Evolutionary conservation across 805 yeast species (phyloP).

Genomic region (Zygosaccharomyces siamensis): DNA sequence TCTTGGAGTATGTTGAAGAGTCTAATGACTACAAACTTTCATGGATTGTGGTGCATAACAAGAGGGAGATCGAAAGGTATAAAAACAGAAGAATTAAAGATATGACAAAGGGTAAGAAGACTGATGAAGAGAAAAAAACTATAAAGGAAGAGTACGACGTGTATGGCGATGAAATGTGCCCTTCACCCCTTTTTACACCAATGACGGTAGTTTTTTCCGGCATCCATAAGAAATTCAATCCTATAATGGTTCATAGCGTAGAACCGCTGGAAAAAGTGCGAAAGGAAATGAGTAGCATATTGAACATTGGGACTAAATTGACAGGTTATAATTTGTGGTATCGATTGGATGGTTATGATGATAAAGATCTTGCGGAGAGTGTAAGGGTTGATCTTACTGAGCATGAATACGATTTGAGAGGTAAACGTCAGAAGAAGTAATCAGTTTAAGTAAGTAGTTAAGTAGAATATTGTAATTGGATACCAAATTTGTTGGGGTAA

Average conservation of each 20-base stretch:
- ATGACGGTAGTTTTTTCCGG: slow-evolving; percentile 59
- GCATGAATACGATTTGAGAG: slow-evolving; percentile 45
- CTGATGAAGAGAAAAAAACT: slow-evolving; percentile 17
- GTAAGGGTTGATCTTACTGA: slow-evolving; percentile 53
- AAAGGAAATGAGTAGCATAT: slow-evolving; percentile 54
- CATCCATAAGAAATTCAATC: slow-evolving; percentile 62
- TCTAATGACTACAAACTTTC: slow-evolving; percentile 30
- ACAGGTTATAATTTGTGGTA: slow-evolving; percentile 73
- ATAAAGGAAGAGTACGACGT: slow-evolving; percentile 19
- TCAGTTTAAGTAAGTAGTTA: slow-evolving; percentile 7
- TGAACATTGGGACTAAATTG: slow-evolving; percentile 56
- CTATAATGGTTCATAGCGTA: slow-evolving; percentile 63
- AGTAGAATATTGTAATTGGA: slow-evolving; percentile 31
- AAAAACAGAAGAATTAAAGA: slow-evolving; percentile 19
- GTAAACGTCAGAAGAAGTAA: slow-evolving; percentile 32
- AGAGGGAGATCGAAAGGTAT: slow-evolving; percentile 25
- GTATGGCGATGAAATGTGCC: slow-evolving; percentile 36
- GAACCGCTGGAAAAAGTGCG: slow-evolving; percentile 52
- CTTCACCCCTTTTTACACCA: slow-evolving; percentile 47
- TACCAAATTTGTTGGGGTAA: slow-evolving; percentile 27
- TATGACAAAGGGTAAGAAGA: slow-evolving; percentile 16
- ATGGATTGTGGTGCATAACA: slow-evolving; percentile 34
- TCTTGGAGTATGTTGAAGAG: slow-evolving; percentile 49
- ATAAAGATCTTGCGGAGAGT: slow-evolving; percentile 60
- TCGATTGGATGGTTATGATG: slow-evolving; percentile 71